These are phyloP conservation scores for Vaccinium macrocarpon DNA, from an alignment of 148 eudicot genomes.

Conservation along the genomic window DNA sequence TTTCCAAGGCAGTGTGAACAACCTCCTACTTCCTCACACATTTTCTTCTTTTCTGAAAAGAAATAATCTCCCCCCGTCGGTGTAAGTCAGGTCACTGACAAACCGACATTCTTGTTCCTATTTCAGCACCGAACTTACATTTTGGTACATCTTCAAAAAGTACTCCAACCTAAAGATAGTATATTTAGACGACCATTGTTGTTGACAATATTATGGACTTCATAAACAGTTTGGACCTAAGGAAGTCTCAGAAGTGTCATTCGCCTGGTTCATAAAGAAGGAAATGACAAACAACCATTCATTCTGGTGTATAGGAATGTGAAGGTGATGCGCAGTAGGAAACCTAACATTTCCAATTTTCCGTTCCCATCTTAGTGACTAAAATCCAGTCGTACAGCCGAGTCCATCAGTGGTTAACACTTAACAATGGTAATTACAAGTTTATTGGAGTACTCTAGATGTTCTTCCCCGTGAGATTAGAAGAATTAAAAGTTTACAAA, in stretches of 20 bases:
- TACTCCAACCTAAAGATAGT: background rate
- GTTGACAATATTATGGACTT: background rate
- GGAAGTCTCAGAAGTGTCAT: background rate
- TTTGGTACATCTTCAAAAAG: background rate
- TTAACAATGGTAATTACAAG: background rate
- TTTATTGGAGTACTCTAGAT: background rate
- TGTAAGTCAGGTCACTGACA: background rate
- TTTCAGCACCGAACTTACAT: background rate
- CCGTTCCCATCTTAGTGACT: slow-evolving; percentile 5
- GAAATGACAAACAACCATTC: background rate
- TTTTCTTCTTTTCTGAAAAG: too few relatives aligned
- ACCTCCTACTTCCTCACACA: background rate
- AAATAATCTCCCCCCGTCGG: too few relatives aligned
- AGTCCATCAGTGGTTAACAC: background rate
- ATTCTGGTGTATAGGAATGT: background rate
- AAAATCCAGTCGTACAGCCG: background rate
- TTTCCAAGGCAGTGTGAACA: background rate
- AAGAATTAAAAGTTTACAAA: background rate
- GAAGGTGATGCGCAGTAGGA: background rate
- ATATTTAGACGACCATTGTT: background rate
- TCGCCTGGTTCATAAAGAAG: background rate
- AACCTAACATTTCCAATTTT: background rate
- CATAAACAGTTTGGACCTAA: background rate
- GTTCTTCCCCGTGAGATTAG: background rate
- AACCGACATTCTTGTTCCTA: background rate